Conservation (phyloP, 495 filamentous ascomycete genomes). For the Aspergillus carlsbadensis region DNA sequence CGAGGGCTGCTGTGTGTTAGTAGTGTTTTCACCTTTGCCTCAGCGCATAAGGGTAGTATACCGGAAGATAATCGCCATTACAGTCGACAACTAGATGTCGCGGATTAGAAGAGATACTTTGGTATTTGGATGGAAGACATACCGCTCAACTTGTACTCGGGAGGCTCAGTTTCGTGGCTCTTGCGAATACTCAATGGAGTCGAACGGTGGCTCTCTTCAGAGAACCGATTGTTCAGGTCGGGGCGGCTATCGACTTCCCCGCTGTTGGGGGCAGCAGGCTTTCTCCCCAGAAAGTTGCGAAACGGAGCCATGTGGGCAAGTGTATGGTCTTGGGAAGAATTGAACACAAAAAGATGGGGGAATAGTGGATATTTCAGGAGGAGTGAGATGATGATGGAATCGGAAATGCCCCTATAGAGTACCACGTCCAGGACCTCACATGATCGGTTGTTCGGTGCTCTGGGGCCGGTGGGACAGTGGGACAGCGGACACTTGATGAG, state of each 20-base stretch:
- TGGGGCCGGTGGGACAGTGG: conserved; percentile 19
- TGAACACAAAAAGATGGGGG: neutral
- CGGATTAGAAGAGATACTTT: conserved; percentile 3
- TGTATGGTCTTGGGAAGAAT: neutral
- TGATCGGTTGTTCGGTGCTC: conserved; percentile 27
- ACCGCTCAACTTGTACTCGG: conserved; percentile 84
- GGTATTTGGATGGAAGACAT: conserved; percentile 27
- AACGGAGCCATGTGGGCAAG: conserved; percentile 62
- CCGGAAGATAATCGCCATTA: conserved; percentile 93
- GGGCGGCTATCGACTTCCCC: conserved; percentile 37
- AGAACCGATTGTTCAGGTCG: conserved; percentile 46
- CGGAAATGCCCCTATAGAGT: conserved; percentile 2
- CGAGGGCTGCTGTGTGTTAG: conserved; percentile 63
- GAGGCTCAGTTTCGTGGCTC: conserved; percentile 56
- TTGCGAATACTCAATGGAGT: conserved; percentile 60
- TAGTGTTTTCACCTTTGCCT: neutral
- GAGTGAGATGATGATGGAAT: conserved; percentile 1
- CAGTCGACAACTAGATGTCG: conserved; percentile 80
- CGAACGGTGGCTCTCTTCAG: conserved; percentile 31
- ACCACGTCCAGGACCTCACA: conserved; percentile 23
- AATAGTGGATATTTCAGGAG: neutral
- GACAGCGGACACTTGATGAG: conserved; percentile 23
- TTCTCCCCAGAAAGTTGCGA: conserved; percentile 70
- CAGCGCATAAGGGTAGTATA: conserved; percentile 32
- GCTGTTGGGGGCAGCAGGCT: conserved; percentile 47